Conservation (phyloP, 768 basidiomycete genomes). For the Coprinopsis sp. region DNA sequence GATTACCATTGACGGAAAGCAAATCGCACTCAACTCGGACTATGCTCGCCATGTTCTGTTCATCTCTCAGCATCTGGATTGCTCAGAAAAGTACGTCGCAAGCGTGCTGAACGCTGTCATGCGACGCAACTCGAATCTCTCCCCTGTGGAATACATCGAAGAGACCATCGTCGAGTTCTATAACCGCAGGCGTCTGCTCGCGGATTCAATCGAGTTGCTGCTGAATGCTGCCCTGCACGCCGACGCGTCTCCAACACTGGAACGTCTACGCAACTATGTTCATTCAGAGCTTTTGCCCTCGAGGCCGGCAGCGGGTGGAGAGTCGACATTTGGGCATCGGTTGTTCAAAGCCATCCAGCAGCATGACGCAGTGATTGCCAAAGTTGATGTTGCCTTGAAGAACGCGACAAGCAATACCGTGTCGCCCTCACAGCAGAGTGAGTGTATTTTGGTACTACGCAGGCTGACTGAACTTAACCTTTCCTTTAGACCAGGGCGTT, state of each 20-base stretch:
- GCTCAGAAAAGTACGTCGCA: slow-evolving; percentile 79
- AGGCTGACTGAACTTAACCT: not conserved
- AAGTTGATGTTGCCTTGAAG: slow-evolving; percentile 53
- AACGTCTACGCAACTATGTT: slow-evolving; percentile 52
- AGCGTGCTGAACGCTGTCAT: slow-evolving; percentile 62
- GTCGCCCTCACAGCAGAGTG: slow-evolving; percentile 53
- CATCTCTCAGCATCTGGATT: slow-evolving; percentile 74
- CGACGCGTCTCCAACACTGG: slow-evolving; percentile 43
- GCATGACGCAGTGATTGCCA: slow-evolving; percentile 48
- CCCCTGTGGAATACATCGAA: slow-evolving; percentile 55
- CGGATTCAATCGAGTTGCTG: slow-evolving; percentile 66
- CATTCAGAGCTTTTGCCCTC: slow-evolving; percentile 48
- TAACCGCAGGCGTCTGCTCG: slow-evolving; percentile 60
- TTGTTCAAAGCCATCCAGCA: slow-evolving; percentile 63
- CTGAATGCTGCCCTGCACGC: slow-evolving; percentile 57
- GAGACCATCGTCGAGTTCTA: slow-evolving; percentile 65
- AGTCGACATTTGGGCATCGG: slow-evolving; percentile 45
- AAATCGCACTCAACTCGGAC: slow-evolving; percentile 71
- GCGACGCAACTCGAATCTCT: slow-evolving; percentile 59
- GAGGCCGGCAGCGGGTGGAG: slow-evolving; percentile 27
- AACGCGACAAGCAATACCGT: slow-evolving; percentile 61
- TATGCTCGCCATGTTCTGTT: slow-evolving; percentile 75
- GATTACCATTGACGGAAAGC: slow-evolving; percentile 55
- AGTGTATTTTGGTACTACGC: slow-evolving; percentile 11
- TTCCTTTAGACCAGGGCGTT: slow-evolving; percentile 28